Conservation (phyloP, 441 rosid genomes). For the Pelargonium australe region DNA sequence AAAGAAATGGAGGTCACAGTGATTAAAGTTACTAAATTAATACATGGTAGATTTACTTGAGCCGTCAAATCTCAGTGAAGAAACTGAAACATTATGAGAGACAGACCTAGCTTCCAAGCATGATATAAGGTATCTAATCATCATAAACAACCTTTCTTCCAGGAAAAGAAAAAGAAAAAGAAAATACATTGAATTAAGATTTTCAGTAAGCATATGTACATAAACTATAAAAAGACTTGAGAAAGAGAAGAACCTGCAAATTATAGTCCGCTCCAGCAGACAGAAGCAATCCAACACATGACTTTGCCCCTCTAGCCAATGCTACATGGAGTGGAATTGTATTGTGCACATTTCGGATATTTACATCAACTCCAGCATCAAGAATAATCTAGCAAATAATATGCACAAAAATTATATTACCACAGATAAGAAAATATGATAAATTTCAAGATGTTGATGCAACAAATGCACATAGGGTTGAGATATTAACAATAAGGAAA, state of each 20-base stretch:
- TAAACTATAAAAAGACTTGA: conserved; percentile 5
- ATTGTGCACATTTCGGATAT: conserved; percentile 79
- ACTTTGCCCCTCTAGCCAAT: conserved; percentile 84
- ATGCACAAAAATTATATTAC: conserved; percentile 12
- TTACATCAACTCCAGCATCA: conserved; percentile 93
- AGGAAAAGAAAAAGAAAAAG: neutral
- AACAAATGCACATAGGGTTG: conserved; percentile 1
- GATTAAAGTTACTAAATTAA: neutral
- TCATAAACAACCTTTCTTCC: neutral
- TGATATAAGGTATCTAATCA: neutral
- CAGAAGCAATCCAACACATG: conserved; percentile 85
- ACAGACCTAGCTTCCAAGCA: neutral
- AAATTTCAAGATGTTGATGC: conserved; percentile 2
- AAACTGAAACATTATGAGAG: conserved; percentile 3
- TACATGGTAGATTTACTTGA: neutral
- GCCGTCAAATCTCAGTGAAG: neutral
- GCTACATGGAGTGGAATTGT: conserved; percentile 95
- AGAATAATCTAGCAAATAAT: conserved; percentile 67
- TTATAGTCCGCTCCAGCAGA: conserved; percentile 87
- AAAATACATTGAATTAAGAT: neutral
- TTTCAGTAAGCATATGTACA: conserved; percentile 14
- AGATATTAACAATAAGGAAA: neutral
- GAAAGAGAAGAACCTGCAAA: conserved; percentile 57
- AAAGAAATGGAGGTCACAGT: neutral
- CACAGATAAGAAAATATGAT: neutral